phyloP scores from a whole-genome alignment of 139 green algal species.

The Trebouxia sp. region DNA sequence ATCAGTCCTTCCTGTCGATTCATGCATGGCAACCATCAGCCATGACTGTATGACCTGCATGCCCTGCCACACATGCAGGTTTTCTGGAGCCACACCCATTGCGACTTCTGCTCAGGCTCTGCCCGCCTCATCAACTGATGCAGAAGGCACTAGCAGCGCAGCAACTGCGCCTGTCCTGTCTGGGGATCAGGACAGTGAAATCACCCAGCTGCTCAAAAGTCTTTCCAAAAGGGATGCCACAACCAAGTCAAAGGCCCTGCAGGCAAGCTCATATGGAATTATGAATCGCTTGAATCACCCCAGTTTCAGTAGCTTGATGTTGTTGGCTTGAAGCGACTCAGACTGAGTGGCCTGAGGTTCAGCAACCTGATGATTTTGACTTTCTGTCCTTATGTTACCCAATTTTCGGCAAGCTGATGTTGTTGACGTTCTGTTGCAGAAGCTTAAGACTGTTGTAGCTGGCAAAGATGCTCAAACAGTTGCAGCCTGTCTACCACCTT shows the following conservation, averaged over 20 bases:
- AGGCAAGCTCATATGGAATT: too few species aligned
- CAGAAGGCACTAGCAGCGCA: neutral
- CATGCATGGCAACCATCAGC: too few species aligned
- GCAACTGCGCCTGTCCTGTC: neutral
- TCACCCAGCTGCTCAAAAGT: conserved; percentile 71
- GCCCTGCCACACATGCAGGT: neutral
- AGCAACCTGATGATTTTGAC: too few species aligned
- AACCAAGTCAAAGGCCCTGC: conserved; percentile 85
- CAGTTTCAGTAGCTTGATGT: too few species aligned
- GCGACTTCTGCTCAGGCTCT: neutral
- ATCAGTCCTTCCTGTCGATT: too few species aligned
- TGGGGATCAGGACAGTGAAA: conserved; percentile 64
- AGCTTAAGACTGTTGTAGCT: conserved; percentile 47
- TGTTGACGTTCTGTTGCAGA: conserved; percentile 37
- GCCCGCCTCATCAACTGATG: neutral
- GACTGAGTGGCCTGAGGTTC: too few species aligned
- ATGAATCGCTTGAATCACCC: too few species aligned
- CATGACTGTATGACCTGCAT: neutral
- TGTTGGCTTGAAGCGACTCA: too few species aligned
- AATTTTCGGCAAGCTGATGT: too few species aligned
- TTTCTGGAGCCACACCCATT: neutral
- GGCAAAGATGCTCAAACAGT: conserved; percentile 40
- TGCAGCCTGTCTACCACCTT: conserved; percentile 56
- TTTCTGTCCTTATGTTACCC: too few species aligned
- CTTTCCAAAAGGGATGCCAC: conserved; percentile 78